phyloP scores from a whole-genome alignment of 768 basidiomycete genomes.

The Trametes cinnabarina region DNA sequence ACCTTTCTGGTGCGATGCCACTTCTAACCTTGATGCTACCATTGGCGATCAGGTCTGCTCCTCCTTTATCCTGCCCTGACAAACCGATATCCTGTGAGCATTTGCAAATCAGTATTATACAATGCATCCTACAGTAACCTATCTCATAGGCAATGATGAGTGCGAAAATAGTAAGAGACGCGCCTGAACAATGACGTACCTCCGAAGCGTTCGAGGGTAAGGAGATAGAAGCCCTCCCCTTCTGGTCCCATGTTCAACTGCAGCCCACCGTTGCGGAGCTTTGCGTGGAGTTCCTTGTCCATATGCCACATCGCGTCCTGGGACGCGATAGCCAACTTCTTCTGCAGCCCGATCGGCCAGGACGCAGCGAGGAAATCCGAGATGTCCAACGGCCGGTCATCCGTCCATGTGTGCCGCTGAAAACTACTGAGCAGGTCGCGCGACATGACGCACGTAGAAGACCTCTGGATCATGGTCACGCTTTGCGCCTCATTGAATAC shows the following conservation, averaged over 20 bases:
- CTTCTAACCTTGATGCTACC: slow-evolving; percentile 23
- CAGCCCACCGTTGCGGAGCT: slow-evolving; percentile 37
- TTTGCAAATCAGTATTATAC: neutral
- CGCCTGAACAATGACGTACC: slow-evolving; percentile 26
- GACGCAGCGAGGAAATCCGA: slow-evolving; percentile 24
- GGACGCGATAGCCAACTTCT: slow-evolving; percentile 18
- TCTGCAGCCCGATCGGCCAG: slow-evolving; percentile 28
- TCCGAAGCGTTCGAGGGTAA: slow-evolving; percentile 33
- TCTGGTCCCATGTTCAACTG: slow-evolving; percentile 36
- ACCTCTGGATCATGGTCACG: slow-evolving; percentile 45
- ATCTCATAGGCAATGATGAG: neutral
- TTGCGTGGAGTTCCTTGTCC: slow-evolving; percentile 36
- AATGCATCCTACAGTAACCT: neutral
- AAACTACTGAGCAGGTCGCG: neutral
- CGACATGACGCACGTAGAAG: slow-evolving; percentile 35
- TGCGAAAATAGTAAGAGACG: neutral
- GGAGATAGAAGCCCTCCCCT: slow-evolving; percentile 30
- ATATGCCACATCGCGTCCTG: slow-evolving; percentile 26
- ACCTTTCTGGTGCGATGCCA: slow-evolving; percentile 16
- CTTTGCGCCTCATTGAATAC: slow-evolving; percentile 30
- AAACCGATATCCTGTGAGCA: no score
- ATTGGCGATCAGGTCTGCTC: slow-evolving; percentile 19
- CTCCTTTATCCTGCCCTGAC: slow-evolving; percentile 24
- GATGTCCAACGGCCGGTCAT: slow-evolving; percentile 24
- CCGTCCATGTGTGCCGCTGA: slow-evolving; percentile 12